Evolutionary conservation across 352 stramenopile species (phyloP).

Genomic region (Phytopythium mirpurense): DNA sequence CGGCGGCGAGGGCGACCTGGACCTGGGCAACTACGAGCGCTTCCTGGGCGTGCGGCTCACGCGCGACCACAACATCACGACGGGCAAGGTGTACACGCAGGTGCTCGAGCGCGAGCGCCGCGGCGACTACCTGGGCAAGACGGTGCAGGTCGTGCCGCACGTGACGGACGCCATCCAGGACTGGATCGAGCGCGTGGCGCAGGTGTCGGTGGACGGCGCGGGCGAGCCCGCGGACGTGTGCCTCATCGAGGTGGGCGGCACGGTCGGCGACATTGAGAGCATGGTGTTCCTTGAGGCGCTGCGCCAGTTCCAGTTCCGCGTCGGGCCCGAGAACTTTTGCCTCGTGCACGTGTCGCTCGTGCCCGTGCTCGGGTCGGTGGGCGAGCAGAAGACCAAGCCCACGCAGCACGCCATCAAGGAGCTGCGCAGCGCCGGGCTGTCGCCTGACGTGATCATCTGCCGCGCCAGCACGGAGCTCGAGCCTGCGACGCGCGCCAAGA

Average conservation of each 20-base stretch:
- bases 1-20: constrained; percentile 95
- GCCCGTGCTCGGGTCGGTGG: constrained; percentile 96
- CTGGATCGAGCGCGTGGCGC: constrained; percentile 98
- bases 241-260: constrained; percentile 99
- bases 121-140: constrained; percentile 98
- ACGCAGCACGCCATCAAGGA: constrained; percentile 99
- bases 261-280: constrained; percentile 99
- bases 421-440: constrained; percentile 94
- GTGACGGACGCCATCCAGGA: constrained; percentile 93
- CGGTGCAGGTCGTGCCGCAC: constrained; percentile 98
- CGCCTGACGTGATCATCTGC: constrained; percentile 98
- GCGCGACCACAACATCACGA: constrained; percentile 98
- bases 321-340: constrained; percentile 98
- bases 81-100: constrained; percentile 96
- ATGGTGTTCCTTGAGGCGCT: constrained; percentile 99
- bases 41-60: constrained; percentile 96
- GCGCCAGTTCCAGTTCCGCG: constrained; percentile 98
- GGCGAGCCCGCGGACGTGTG: constrained; percentile 92
- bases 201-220: constrained; percentile 91
- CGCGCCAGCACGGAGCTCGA: constrained; percentile 90
- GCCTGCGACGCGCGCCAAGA: constrained; percentile 93
- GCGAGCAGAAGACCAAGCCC: constrained; percentile 99
- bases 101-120: constrained; percentile 95
- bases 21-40: constrained; percentile 99
- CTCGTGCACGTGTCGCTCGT: constrained; percentile 99